Evolutionary conservation across 768 basidiomycete genomes (phyloP).

Genomic region (Lentinus tigrinus): DNA sequence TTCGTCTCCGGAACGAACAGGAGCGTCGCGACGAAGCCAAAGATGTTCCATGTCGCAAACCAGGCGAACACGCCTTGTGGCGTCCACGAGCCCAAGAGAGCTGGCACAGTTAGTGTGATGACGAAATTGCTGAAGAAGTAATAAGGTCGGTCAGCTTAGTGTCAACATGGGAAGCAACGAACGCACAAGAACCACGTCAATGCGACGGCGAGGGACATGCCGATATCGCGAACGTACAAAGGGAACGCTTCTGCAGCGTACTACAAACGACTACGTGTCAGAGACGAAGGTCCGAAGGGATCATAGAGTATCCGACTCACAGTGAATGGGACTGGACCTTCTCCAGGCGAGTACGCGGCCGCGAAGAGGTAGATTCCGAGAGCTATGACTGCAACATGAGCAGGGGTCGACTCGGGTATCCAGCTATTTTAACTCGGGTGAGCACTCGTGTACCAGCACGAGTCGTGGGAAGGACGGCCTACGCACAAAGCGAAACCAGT

Average conservation of each 20-base stretch:
- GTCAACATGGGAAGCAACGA: background rate
- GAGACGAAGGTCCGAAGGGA: conserved; percentile 28
- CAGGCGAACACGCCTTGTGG: conserved; percentile 72
- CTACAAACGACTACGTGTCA: background rate
- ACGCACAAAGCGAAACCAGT: conserved; percentile 47
- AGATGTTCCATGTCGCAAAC: conserved; percentile 59
- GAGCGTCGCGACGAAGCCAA: conserved; percentile 57
- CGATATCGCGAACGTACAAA: conserved; percentile 74
- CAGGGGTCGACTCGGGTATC: conserved; percentile 12
- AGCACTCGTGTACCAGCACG: background rate
- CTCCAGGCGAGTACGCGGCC: conserved; percentile 75
- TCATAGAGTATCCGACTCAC: background rate
- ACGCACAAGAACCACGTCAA: conserved; percentile 43
- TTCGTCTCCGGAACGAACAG: conserved; percentile 74
- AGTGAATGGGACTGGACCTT: conserved; percentile 80
- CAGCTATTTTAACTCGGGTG: background rate
- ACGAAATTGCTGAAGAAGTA: conserved; percentile 47
- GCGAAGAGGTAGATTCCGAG: conserved; percentile 55
- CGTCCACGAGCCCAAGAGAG: conserved; percentile 54
- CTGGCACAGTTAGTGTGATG: conserved; percentile 67
- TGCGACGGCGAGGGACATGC: conserved; percentile 69
- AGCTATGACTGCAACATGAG: conserved; percentile 46
- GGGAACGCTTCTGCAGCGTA: conserved; percentile 93
- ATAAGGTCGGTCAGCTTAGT: background rate
- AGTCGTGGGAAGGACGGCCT: too few species aligned